Evolutionary conservation across 169 alveolate genomes (phyloP).

Genomic region (Eimeria maxima): DNA sequence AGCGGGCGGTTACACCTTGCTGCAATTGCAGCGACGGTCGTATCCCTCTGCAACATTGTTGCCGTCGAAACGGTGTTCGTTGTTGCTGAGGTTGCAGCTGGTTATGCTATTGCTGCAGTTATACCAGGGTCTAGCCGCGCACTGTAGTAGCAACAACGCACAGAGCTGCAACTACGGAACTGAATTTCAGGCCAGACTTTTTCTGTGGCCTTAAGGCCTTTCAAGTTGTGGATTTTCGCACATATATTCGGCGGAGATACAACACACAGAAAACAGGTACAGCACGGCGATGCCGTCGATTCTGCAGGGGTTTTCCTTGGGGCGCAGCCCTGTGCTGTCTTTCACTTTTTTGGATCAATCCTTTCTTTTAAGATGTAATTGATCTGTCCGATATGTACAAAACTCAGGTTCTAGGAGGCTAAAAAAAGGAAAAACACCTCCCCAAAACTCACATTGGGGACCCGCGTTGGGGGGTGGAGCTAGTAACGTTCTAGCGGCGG

Average conservation of each 20-base stretch:
- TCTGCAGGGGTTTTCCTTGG: slow-evolving; percentile 16
- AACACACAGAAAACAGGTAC: neutral
- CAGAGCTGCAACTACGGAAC: neutral
- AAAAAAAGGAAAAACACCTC: neutral
- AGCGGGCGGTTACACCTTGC: neutral
- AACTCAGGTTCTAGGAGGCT: neutral
- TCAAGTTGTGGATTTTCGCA: neutral
- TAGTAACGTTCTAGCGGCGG: neutral
- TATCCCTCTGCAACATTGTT: neutral
- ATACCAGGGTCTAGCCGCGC: too few species aligned
- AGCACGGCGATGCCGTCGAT: slow-evolving; percentile 35
- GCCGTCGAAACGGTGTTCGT: neutral
- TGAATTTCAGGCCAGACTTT: neutral
- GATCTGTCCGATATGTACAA: too few species aligned
- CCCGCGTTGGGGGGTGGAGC: slow-evolving; percentile 35
- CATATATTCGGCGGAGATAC: neutral
- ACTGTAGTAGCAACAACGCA: too few species aligned
- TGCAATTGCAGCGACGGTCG: neutral
- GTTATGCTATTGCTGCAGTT: too few species aligned
- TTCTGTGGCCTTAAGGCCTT: neutral
- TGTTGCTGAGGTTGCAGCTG: too few species aligned
- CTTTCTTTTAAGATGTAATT: neutral
- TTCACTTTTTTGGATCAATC: neutral
- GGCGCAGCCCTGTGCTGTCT: slow-evolving; percentile 7
- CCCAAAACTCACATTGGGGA: neutral